These are phyloP conservation scores for Gaillardinia entomophila DNA, from an alignment of 805 yeast genomes.

Conservation along the genomic window DNA sequence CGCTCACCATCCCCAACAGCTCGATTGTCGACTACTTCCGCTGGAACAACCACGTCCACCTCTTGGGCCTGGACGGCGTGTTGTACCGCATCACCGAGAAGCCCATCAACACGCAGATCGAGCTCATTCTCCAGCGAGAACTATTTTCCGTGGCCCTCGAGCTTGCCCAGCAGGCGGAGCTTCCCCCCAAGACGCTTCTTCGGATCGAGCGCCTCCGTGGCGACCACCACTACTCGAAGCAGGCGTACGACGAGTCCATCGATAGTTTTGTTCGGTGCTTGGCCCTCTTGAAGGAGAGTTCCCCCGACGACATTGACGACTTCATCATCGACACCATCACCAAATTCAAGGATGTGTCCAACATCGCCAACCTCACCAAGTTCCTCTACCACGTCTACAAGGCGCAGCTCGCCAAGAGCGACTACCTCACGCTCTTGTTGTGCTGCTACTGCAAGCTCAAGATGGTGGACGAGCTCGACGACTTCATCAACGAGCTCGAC, in stretches of 20 bases:
- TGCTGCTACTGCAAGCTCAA: conserved; percentile 78
- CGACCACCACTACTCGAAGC: conserved; percentile 62
- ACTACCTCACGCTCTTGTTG: conserved; percentile 74
- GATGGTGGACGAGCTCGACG: conserved; percentile 48
- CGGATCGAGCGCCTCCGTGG: conserved; percentile 49
- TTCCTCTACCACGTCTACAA: conserved; percentile 60
- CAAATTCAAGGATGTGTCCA: conserved; percentile 72
- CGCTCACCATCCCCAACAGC: conserved; percentile 56
- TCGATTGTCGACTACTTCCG: conserved; percentile 54
- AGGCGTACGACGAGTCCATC: conserved; percentile 64
- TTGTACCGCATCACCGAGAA: conserved; percentile 65
- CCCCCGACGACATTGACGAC: conserved; percentile 2
- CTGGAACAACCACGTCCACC: conserved; percentile 51
- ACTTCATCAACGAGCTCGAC: conserved; percentile 45
- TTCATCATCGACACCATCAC: conserved; percentile 67
- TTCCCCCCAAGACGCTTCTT: conserved; percentile 23
- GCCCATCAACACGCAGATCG: conserved; percentile 59
- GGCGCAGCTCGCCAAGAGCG: conserved; percentile 54
- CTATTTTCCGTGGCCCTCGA: conserved; percentile 67
- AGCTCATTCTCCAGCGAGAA: conserved; percentile 62
- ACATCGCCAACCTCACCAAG: conserved; percentile 55
- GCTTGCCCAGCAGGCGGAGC: conserved; percentile 43
- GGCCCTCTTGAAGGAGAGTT: conserved; percentile 10
- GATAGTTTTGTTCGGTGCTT: conserved; percentile 58
- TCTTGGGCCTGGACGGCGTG: conserved; percentile 72